Base-by-base conservation (phyloP, 2,329 filamentous ascomycete species). In the Clonostachys rhizophaga region DNA sequence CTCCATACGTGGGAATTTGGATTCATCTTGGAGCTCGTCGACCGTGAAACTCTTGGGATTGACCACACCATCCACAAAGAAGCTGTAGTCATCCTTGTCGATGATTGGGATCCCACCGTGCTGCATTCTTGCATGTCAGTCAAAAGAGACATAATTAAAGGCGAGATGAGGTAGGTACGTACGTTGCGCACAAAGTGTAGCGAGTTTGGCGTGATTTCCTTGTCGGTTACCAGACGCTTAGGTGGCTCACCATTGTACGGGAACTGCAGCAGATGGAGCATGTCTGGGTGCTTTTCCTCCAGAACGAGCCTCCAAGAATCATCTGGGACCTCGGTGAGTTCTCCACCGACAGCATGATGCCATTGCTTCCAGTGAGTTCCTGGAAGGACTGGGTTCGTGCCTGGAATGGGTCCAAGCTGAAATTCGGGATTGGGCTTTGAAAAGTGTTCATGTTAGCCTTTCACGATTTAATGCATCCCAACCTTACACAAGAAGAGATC, bases 101-200 rank as follows among this genome's bases (percentile, higher is more conserved):
- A 89, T 87, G 8, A 78, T 67, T 0, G 86, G 86, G 16, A 89
- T 81, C 0, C 85, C 84, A 10, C 86, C 84, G 51, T 89, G 86
- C 49, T 89, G 8, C 24, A 30, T 30, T 30, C 9, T 10, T 30
- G 9, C 2, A 30, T 89, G 24, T 30, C 24, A 30, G 24, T 4
- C 3, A 30, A 30, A 30, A 30, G 9, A 8, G 3, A 30, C 3
- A 30, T 1, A 9, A 24, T 9, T 24, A 2, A 2, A 9, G 7
- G 7, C 20, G 24, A 10, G 9, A 30, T 30, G 24, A 9, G 10
- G 24, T 1, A 30, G 9, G 10, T 30, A 30, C 24, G 24, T 30
- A 30, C 24, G 24, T 39, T 8, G 6, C 86, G 72, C 1, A 89
- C 80, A 52, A 87, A 89, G 53, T 83, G 78, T 0, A 49, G 42